Base-by-base conservation (phyloP, 352 stramenopile genomes). In the Blastocystis sp. region DNA sequence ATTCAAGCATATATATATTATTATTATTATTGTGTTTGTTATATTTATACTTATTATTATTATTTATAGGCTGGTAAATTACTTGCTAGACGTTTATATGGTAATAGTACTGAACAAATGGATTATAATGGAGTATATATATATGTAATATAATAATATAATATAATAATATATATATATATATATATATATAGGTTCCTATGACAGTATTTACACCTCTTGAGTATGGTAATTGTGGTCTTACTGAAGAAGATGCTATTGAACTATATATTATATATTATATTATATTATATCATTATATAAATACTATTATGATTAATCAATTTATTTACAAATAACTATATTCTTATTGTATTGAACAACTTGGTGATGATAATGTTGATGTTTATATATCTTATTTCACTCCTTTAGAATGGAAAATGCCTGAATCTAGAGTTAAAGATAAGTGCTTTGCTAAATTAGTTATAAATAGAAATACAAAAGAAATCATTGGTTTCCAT, bases 351-450 rank as follows among this genome's bases (percentile, higher is more conserved):
- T n/a, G n/a, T n/a, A n/a, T n/a, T n/a, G n/a, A 72, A 35, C 72
- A 79, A 62, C 84, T 80, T 57, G 85, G 84, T 33, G 75, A 84
- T 18, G 82, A 86, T 11, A 84, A 84, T 56, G 67, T 95, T 24
- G 83, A 94, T 67, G 77, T 93, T 1, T 97, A 94, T 71, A 80
- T 94, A 68, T 84, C 82, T 52, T 84, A 81, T 67, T 95, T 95
- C 64, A 77, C 80, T 40, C 86, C 86, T 18, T 77, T 96, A 27
- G 88, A 97, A 71, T 94, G 86, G 82, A 80, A 81, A 44, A 65
- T 86, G 11, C 80, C 77, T 46, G 43, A 71, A 9, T 62, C 77
- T 24, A 77, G 79, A 7, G 62, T 65, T 2, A 68, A 77, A 2
- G 72, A 82, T 41, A 76, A 77, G 35, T 90, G 83, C 62, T 94